Percentiles rank a stretch among this genome's conserved stretches.
Conservation (phyloP, 495 filamentous ascomycete species). For the Aspergillus sparsus region DNA sequence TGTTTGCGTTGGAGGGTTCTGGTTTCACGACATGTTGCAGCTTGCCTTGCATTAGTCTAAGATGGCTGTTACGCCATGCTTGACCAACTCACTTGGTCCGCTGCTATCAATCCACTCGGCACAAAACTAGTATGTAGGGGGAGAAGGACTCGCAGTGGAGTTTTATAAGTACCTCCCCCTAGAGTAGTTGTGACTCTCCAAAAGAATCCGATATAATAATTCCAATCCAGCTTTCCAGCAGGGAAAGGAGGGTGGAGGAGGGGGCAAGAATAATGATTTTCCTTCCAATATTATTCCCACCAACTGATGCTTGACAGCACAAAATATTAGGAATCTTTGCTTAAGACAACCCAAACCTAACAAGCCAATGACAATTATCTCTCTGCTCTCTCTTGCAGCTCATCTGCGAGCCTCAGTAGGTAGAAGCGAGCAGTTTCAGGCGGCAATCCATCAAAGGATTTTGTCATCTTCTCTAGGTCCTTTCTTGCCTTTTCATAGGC, state of each 20-base stretch:
- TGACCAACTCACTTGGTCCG: constrained; percentile 1
- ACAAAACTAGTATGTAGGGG: too few relatives aligned
- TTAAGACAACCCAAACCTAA: background rate
- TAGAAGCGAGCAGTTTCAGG: constrained; percentile 71
- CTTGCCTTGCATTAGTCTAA: too few relatives aligned
- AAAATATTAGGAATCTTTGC: background rate
- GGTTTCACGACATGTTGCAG: too few relatives aligned
- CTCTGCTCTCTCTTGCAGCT: constrained; percentile 52
- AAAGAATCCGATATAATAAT: too few relatives aligned
- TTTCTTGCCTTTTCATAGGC: constrained; percentile 79
- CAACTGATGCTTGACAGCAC: background rate
- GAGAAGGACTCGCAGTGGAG: too few relatives aligned
- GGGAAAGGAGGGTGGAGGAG: too few relatives aligned
- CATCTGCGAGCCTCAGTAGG: constrained; percentile 69
- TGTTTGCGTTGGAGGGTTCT: too few relatives aligned
- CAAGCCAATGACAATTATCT: constrained; percentile 17
- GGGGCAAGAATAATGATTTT: too few relatives aligned
- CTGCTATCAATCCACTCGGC: background rate
- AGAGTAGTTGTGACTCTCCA: too few relatives aligned
- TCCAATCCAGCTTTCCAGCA: too few relatives aligned
- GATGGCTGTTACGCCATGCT: background rate
- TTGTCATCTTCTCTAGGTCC: constrained; percentile 67
- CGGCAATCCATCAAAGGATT: constrained; percentile 67
- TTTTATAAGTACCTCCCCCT: too few relatives aligned
- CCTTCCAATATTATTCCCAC: background rate